Evolutionary conservation across 805 yeast species (phyloP).

Genomic region (Lachancea fermentati): DNA sequence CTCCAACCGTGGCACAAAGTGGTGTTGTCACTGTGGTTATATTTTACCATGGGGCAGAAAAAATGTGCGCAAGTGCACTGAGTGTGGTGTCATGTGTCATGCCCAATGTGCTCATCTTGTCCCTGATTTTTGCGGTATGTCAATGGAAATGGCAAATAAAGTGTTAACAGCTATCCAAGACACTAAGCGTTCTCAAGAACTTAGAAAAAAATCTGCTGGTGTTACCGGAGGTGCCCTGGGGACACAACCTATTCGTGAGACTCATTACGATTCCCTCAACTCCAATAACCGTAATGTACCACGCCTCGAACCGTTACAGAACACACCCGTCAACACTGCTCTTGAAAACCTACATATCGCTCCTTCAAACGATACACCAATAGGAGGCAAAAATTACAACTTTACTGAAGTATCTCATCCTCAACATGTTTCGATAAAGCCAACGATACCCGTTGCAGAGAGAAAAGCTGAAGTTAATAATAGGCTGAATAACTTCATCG

Average conservation of each 20-base stretch:
- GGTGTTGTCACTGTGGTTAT: slow-evolving; percentile 99
- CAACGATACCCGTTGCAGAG: slow-evolving; percentile 4
- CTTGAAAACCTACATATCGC: too few species aligned
- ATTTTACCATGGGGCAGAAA: slow-evolving; percentile 92
- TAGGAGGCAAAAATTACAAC: too few species aligned
- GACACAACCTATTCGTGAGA: slow-evolving; percentile 9
- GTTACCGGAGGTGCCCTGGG: slow-evolving; percentile 10
- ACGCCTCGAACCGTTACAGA: too few species aligned
- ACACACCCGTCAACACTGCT: too few species aligned
- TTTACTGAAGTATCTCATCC: too few species aligned
- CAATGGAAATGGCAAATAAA: slow-evolving; percentile 93
- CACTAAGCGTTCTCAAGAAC: slow-evolving; percentile 43
- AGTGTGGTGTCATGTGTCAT: slow-evolving; percentile 94
- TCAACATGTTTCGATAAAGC: too few species aligned
- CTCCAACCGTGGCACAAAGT: slow-evolving; percentile 89
- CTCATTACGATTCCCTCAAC: too few species aligned
- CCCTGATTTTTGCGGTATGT: slow-evolving; percentile 98
- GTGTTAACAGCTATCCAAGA: slow-evolving; percentile 78
- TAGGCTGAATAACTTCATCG: slow-evolving; percentile 24
- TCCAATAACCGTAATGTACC: too few species aligned
- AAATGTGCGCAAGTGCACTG: slow-evolving; percentile 85
- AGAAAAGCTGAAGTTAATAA: slow-evolving; percentile 12
- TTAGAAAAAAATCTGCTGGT: slow-evolving; percentile 14
- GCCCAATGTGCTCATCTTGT: slow-evolving; percentile 88
- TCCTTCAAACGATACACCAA: too few species aligned